These are phyloP conservation scores for Plantago elongata DNA, from an alignment of 257 asterid species.

Conservation along the genomic window DNA sequence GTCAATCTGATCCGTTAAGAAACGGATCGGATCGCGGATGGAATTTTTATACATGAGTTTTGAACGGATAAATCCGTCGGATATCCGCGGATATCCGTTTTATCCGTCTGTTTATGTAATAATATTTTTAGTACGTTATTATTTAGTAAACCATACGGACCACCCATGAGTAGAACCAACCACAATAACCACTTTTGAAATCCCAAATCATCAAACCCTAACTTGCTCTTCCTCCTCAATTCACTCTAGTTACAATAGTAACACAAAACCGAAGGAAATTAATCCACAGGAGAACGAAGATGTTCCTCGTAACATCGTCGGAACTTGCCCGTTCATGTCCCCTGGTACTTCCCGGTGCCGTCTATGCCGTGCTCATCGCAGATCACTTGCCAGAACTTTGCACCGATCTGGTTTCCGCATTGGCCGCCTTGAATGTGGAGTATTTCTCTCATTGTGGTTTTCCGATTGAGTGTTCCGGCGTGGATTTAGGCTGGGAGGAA, in stretches of 20 bases:
- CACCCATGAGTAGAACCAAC: conserved; percentile 21
- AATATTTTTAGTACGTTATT: no score
- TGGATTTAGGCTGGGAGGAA: neutral
- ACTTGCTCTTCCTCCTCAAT: conserved; percentile 13
- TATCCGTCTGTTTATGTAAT: no score
- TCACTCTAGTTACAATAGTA: conserved; percentile 13
- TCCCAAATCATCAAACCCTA: conserved; percentile 24
- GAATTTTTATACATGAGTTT: no score
- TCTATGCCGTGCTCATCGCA: conserved; percentile 64
- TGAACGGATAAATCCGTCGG: no score
- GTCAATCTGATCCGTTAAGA: no score
- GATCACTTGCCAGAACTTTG: conserved; percentile 58
- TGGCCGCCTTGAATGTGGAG: conserved; percentile 60
- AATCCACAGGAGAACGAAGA: conserved; percentile 27
- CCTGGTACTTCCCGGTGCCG: conserved; percentile 55
- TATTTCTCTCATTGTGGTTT: conserved; percentile 47
- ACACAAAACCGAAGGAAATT: no score
- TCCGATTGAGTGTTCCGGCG: neutral
- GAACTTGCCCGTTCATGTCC: conserved; percentile 90
- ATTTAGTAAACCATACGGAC: conserved; percentile 23
- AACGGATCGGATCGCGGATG: no score
- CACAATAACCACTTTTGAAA: conserved; percentile 15
- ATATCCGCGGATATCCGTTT: no score
- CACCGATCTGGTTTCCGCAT: conserved; percentile 62
- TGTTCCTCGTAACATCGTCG: conserved; percentile 38